Conservation (phyloP, 2,329 filamentous ascomycete genomes). For the Fusarium pininemorale region DNA sequence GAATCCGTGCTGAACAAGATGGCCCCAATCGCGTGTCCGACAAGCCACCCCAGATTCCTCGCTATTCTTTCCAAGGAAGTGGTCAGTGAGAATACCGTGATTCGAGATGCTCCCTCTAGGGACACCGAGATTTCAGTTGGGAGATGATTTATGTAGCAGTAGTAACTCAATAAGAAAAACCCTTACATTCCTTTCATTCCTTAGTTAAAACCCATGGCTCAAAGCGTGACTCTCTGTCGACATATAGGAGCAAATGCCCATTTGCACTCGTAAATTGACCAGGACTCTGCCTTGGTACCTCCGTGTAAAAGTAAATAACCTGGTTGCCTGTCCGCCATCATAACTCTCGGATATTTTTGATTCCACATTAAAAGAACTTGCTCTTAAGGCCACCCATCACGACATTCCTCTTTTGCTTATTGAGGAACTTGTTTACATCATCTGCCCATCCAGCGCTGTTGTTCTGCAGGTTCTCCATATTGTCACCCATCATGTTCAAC, state of each 20-base stretch:
- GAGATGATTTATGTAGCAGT: neutral
- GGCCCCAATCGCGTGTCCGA: neutral
- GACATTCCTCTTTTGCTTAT: constrained; percentile 86
- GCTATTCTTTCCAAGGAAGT: neutral
- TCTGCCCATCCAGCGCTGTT: constrained; percentile 85
- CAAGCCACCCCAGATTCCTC: neutral
- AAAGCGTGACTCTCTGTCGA: neutral
- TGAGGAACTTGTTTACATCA: constrained; percentile 87
- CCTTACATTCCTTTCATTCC: neutral
- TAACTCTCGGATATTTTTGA: neutral
- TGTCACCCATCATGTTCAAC: constrained; percentile 82
- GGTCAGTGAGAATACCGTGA: neutral
- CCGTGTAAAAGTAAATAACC: constrained; percentile 1
- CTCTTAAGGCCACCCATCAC: constrained; percentile 75
- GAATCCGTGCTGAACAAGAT: neutral
- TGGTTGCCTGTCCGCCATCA: neutral
- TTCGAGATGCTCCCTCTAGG: neutral
- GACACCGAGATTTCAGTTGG: neutral
- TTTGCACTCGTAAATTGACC: neutral
- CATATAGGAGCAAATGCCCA: neutral
- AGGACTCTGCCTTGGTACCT: constrained; percentile 22
- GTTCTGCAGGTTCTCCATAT: constrained; percentile 82
- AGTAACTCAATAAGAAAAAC: neutral
- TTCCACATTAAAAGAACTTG: constrained; percentile 57
- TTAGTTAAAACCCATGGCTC: neutral